Evolutionary conservation across 768 basidiomycete species (phyloP).

Genomic region (Lactarius psammicola): DNA sequence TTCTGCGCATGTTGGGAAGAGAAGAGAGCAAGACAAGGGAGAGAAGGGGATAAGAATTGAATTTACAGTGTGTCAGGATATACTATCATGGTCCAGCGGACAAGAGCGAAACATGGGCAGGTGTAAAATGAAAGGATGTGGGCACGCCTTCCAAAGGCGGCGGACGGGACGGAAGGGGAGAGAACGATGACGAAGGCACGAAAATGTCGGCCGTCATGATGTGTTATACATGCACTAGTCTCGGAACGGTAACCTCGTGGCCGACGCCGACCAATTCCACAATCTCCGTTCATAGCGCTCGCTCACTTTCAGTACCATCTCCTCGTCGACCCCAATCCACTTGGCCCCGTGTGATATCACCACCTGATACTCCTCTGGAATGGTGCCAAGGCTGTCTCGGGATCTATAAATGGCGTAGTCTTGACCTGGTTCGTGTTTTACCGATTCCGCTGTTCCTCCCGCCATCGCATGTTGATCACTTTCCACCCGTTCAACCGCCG

Average conservation of each 20-base stretch:
- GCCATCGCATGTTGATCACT: conserved; percentile 12
- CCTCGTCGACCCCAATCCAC: conserved; percentile 55
- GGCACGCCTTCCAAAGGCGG: conserved; percentile 2
- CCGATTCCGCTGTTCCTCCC: conserved; percentile 23
- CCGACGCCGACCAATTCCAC: conserved; percentile 45
- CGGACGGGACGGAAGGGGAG: conserved; percentile 5
- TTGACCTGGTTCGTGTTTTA: conserved; percentile 51
- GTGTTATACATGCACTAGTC: not conserved
- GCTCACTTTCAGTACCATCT: conserved; percentile 54
- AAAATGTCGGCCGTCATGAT: not conserved
- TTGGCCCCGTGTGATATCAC: conserved; percentile 52
- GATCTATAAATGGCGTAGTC: conserved; percentile 61
- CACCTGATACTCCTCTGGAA: conserved; percentile 49
- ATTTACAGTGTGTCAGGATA: not conserved
- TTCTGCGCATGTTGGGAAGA: conserved; percentile 52
- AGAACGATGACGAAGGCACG: not conserved
- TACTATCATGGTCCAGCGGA: conserved; percentile 14
- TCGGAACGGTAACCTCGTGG: conserved; percentile 4
- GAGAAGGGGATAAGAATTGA: not conserved
- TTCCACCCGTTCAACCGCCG: conserved; percentile 6
- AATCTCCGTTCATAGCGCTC: conserved; percentile 68
- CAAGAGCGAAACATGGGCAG: conserved; percentile 7
- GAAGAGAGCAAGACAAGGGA: conserved; percentile 1
- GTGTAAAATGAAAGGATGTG: conserved; percentile 8
- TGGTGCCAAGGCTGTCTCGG: conserved; percentile 62